phyloP scores from a whole-genome alignment of 2,329 filamentous ascomycete genomes.

The Periconia sp. region DNA sequence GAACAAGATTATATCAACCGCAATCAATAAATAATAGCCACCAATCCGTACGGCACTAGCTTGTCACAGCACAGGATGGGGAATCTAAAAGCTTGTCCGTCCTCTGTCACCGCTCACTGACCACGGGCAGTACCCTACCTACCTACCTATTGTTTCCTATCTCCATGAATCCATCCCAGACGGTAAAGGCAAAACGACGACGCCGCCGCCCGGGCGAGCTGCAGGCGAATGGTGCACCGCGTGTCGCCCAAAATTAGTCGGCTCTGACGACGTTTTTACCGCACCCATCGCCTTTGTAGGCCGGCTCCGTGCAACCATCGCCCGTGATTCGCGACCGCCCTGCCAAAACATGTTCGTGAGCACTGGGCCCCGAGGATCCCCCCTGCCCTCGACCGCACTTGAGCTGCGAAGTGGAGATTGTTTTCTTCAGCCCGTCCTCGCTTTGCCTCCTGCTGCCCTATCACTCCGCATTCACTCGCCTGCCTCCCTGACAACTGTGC shows the following conservation, averaged over 20 bases:
- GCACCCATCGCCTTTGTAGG: constrained; percentile 4
- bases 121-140: too few species aligned
- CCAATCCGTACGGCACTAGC: too few species aligned
- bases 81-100: too few species aligned
- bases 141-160: too few species aligned
- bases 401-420: constrained; percentile 32
- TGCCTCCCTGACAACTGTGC: too few species aligned
- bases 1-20: too few species aligned
- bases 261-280: not conserved
- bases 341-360: constrained; percentile 23
- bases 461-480: constrained; percentile 11
- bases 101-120: too few species aligned
- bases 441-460: constrained; percentile 7
- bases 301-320: constrained; percentile 20
- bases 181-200: too few species aligned
- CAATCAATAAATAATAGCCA: too few species aligned
- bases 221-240: not conserved
- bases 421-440: constrained; percentile 17
- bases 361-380: constrained; percentile 8
- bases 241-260: not conserved
- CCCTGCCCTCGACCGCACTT: constrained; percentile 23
- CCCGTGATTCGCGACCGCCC: constrained; percentile 38
- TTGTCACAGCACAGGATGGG: too few species aligned
- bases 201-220: not conserved
- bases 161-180: too few species aligned